Conservation (phyloP, 441 rosid genomes). For the Jatropha podagrica region DNA sequence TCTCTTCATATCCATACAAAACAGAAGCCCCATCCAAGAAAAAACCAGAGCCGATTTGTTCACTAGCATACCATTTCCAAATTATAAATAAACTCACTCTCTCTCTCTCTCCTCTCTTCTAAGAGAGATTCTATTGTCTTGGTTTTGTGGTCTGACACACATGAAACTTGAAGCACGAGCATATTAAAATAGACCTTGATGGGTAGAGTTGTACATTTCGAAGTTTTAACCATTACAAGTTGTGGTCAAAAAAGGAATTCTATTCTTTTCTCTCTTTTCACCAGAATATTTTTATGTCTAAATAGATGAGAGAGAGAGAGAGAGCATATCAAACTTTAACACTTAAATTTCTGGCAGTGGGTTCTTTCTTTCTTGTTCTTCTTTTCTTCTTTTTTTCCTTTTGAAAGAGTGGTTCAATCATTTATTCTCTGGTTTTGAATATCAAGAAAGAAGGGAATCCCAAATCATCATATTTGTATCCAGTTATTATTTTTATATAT, state of each 20-base stretch:
- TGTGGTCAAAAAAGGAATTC: conserved; percentile 28
- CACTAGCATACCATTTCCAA: conserved; percentile 33
- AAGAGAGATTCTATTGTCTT: conserved; percentile 33
- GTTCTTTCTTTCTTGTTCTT: not conserved
- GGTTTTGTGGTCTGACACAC: conserved; percentile 44
- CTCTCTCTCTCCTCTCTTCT: conserved; percentile 13
- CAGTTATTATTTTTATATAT: too few species aligned
- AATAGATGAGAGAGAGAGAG: not conserved
- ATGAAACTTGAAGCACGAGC: conserved; percentile 39
- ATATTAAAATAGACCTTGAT: conserved; percentile 32
- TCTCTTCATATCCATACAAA: conserved; percentile 45
- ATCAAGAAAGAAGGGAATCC: conserved; percentile 8
- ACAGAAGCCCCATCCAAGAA: conserved; percentile 28
- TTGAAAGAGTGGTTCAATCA: not conserved
- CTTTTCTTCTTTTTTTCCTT: not conserved
- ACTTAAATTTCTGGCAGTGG: not conserved
- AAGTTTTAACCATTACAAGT: conserved; percentile 25
- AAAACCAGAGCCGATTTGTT: conserved; percentile 14
- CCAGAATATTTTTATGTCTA: not conserved
- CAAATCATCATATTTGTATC: not conserved
- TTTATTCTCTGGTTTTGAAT: conserved; percentile 21
- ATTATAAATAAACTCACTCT: conserved; percentile 25
- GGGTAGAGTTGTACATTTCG: conserved; percentile 26
- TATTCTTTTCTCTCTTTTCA: not conserved
- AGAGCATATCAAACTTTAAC: conserved; percentile 1